phyloP scores from a whole-genome alignment of 371 early-diverging fungal species.

The Mortierella sp. region DNA sequence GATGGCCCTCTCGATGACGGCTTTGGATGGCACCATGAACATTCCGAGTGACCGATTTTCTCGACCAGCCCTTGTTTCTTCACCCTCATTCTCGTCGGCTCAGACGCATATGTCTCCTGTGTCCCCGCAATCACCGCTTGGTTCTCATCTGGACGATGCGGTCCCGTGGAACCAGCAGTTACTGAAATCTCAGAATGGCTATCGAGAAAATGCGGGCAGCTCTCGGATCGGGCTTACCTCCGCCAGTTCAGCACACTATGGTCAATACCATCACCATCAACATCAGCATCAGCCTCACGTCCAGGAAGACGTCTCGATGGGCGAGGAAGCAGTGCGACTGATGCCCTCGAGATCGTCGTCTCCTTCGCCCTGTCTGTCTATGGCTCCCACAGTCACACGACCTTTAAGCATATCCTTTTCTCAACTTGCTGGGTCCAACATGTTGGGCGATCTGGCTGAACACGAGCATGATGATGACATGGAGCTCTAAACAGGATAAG shows the following conservation, averaged over 20 bases:
- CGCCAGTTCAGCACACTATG: slow-evolving; percentile 14
- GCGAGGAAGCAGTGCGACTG: slow-evolving; percentile 21
- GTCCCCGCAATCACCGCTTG: neutral
- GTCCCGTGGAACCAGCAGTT: slow-evolving; percentile 32
- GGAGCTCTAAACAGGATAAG: slow-evolving; percentile 32
- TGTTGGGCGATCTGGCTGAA: slow-evolving; percentile 41
- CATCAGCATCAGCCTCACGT: slow-evolving; percentile 6
- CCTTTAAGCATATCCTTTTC: slow-evolving; percentile 48
- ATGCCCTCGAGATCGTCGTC: slow-evolving; percentile 41
- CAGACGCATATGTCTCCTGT: neutral
- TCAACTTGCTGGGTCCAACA: slow-evolving; percentile 29
- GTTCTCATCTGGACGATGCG: slow-evolving; percentile 7
- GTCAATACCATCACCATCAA: slow-evolving; percentile 13
- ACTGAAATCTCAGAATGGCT: slow-evolving; percentile 20
- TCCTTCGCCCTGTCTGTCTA: slow-evolving; percentile 42
- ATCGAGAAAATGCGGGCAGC: slow-evolving; percentile 3
- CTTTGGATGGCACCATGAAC: slow-evolving; percentile 20
- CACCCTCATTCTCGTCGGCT: neutral
- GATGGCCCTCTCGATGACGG: slow-evolving; percentile 35
- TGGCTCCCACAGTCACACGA: slow-evolving; percentile 35
- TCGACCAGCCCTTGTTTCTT: neutral
- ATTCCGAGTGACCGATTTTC: slow-evolving; percentile 13
- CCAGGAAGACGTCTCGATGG: slow-evolving; percentile 43
- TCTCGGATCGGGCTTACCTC: slow-evolving; percentile 12
- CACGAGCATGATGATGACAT: slow-evolving; percentile 52